phyloP scores from a whole-genome alignment of 768 basidiomycete genomes.

The Omphalotus guepiniiformis region DNA sequence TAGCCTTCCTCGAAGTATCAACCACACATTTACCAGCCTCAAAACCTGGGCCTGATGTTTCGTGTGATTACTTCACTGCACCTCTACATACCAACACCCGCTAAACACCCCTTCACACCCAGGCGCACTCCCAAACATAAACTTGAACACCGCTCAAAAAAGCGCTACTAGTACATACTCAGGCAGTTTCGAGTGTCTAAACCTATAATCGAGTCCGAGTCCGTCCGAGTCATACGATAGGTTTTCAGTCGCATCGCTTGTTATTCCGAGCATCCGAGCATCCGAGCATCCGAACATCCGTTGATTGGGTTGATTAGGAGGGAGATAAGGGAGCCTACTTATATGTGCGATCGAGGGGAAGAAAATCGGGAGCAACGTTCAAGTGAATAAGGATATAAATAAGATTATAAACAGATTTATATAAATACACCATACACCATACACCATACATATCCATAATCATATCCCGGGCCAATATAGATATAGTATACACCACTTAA shows the following conservation, averaged over 20 bases:
- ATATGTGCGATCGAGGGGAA: conserved; percentile 25
- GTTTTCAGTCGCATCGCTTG: conserved; percentile 10
- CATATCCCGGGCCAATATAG: too few relatives aligned
- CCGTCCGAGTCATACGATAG: too few relatives aligned
- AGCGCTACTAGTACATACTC: too few relatives aligned
- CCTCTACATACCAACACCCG: not conserved
- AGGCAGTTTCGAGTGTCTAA: not conserved
- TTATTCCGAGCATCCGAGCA: conserved; percentile 13
- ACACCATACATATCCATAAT: too few relatives aligned
- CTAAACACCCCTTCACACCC: not conserved
- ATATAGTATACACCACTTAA: too few relatives aligned
- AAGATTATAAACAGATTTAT: too few relatives aligned
- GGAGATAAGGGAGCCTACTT: conserved; percentile 15
- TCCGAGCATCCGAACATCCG: too few relatives aligned
- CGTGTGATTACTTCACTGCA: not conserved
- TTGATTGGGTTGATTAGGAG: conserved; percentile 3
- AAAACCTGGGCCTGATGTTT: not conserved
- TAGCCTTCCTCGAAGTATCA: not conserved
- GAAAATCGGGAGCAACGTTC: too few relatives aligned
- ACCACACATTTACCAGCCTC: not conserved
- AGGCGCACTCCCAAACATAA: not conserved
- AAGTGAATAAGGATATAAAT: too few relatives aligned
- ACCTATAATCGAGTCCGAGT: not conserved
- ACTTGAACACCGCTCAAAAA: not conserved
- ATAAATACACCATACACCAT: too few relatives aligned